Base-by-base conservation (phyloP, 139 green algal species). In the Chlorella sorokiniana region DNA sequence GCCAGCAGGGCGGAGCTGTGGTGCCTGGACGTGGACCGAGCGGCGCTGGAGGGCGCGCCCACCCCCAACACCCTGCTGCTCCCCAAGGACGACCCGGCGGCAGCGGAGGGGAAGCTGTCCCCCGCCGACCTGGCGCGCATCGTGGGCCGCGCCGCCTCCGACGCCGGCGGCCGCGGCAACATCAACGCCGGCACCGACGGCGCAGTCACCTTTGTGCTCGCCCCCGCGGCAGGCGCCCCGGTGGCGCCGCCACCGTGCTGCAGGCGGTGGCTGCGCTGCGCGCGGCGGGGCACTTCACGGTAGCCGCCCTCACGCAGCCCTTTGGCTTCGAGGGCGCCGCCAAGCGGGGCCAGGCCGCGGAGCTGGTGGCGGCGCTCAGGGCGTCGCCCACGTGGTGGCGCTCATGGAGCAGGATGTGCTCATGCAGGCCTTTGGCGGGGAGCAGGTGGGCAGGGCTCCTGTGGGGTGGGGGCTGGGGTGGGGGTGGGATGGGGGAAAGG, bases 291-390 rank as follows among this genome's bases (percentile, higher is more conserved):
- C 90, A 90, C 86, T 95, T 96, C 76, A 94, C 94, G 6, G 90
- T 88, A 0, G 91, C 87, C 1, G 92, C 89, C 0, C 77, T 97
- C 31, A 93, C 92, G 11, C 70, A 77, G 62, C 93, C 93, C 1
- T 97, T 97, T 88, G 85, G 63, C 8, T 97, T 97, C 83, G 92
- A 95, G 76, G 93, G 93, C 3, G 41, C 40, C 0, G 84, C 87
- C 41, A 91, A 91, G 86, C 69, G 89, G 69, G 90, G 95, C 73
- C 80, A 90, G 72, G 90, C 91, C 8, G 85, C 89, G 18, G 82
- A 78, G n/a, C 85, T 95, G 25, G 86, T 95, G 25, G 84, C 86
- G 29, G 84, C 83, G 2, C 61, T 95, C 80, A 68, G 69, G 84
- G 90, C 37, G 81, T 86, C 27, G 91, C 92, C 0, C 86, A 95